phyloP scores from a whole-genome alignment of 768 basidiomycete species.

The Auricularia sp. region DNA sequence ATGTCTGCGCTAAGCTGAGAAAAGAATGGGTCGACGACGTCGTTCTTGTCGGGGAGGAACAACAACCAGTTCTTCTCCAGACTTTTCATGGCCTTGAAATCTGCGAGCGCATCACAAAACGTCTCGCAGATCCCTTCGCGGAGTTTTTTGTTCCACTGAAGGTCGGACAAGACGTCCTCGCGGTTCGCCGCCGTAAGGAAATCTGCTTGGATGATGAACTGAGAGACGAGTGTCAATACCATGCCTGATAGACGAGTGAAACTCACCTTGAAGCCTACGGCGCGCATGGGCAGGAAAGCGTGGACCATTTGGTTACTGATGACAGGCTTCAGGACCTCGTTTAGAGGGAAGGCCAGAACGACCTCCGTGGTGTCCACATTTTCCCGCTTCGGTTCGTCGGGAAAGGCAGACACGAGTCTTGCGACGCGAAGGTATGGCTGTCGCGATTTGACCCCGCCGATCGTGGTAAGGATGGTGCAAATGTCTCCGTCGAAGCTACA shows the following conservation, averaged over 20 bases:
- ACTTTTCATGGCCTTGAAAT: constrained; percentile 9
- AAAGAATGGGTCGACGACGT: constrained; percentile 12
- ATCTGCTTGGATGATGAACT: constrained; percentile 23
- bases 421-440: background rate
- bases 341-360: constrained; percentile 17
- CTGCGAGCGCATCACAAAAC: constrained; percentile 14
- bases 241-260: background rate
- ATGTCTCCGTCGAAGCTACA: too few relatives aligned
- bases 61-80: constrained; percentile 16
- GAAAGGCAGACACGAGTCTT: background rate
- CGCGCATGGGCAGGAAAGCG: constrained; percentile 17
- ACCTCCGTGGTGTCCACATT: constrained; percentile 12
- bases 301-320: constrained; percentile 12
- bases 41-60: constrained; percentile 13
- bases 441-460: background rate
- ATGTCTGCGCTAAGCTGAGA: constrained; percentile 3
- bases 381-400: constrained; percentile 10
- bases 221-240: background rate
- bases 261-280: constrained; percentile 16
- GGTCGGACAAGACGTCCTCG: constrained; percentile 16
- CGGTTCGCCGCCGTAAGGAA: constrained; percentile 20
- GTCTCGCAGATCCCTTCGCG: constrained; percentile 12
- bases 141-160: constrained; percentile 15
- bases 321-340: constrained; percentile 7
- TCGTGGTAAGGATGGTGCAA: background rate